Percentiles rank a stretch among this genome's conserved stretches.
Conservation (phyloP, 495 filamentous ascomycete genomes). For the Xylaria sp. region DNA sequence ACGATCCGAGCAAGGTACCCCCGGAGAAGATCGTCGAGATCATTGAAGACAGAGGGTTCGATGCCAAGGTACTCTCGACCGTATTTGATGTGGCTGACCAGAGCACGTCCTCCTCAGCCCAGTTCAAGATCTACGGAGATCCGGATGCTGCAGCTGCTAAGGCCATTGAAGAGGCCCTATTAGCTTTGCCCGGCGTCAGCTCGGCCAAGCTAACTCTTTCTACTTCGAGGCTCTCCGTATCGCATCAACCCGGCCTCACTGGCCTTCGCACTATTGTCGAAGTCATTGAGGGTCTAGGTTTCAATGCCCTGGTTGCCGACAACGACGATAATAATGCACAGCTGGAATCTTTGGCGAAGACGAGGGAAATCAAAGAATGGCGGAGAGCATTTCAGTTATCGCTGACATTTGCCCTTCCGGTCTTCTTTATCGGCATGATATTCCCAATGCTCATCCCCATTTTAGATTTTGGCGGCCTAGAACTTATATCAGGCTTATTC, state of each 20-base stretch:
- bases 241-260: constrained; percentile 70
- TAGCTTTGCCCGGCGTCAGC: constrained; percentile 70
- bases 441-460: constrained; percentile 77
- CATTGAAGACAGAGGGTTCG: constrained; percentile 93
- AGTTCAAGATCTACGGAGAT: constrained; percentile 85
- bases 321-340: constrained; percentile 96
- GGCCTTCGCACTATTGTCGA: constrained; percentile 86
- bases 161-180: constrained; percentile 72
- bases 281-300: constrained; percentile 76
- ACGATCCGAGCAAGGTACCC: constrained; percentile 72
- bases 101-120: constrained; percentile 60
- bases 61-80: constrained; percentile 78
- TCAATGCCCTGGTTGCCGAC: constrained; percentile 89
- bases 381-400: constrained; percentile 77
- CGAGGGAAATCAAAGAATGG: constrained; percentile 95
- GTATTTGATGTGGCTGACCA: constrained; percentile 52
- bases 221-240: constrained; percentile 71
- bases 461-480: constrained; percentile 74
- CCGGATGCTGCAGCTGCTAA: constrained; percentile 72
- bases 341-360: constrained; percentile 93
- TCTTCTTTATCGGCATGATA: constrained; percentile 92
- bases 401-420: constrained; percentile 81
- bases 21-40: constrained; percentile 81
- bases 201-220: constrained; percentile 74
- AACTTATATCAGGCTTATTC: constrained; percentile 76